These are phyloP conservation scores for Trichoderma koningiopsis DNA, from an alignment of 2,329 filamentous ascomycete genomes.

Conservation along the genomic window DNA sequence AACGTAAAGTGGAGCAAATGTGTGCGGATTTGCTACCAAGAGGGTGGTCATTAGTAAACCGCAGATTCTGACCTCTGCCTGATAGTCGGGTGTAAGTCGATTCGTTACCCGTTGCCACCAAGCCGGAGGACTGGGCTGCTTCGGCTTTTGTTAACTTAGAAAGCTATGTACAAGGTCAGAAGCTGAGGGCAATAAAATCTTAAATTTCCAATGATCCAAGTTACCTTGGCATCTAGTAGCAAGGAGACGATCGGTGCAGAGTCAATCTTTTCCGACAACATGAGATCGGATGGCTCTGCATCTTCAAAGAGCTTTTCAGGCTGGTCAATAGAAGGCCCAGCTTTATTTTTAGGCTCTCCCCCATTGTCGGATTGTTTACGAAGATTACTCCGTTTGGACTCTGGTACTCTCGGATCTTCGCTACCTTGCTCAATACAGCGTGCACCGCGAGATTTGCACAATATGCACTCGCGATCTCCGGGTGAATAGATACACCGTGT, in stretches of 20 bases:
- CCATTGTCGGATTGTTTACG: background rate
- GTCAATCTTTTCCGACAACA: background rate
- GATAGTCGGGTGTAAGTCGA: background rate
- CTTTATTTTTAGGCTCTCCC: background rate
- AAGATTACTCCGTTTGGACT: background rate
- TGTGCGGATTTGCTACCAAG: conserved; percentile 6
- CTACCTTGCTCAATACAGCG: conserved; percentile 27
- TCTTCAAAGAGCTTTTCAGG: background rate
- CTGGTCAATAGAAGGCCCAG: background rate
- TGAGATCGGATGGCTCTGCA: background rate
- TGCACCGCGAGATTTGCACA: conserved; percentile 36
- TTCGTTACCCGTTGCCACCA: background rate
- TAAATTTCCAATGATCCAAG: background rate
- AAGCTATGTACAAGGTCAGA: background rate
- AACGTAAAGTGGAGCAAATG: conserved; percentile 27
- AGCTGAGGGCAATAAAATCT: background rate
- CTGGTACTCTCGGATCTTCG: background rate
- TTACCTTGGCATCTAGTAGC: conserved; percentile 22
- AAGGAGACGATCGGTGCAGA: conserved; percentile 17
- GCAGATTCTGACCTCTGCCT: background rate
- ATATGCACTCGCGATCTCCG: conserved; percentile 45
- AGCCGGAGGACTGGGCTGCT: background rate
- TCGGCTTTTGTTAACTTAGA: background rate
- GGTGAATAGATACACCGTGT: conserved; percentile 47
- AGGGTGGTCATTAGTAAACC: background rate